Evolutionary conservation across 2,329 filamentous ascomycete species (phyloP).

Genomic region (Clonostachys sp.): DNA sequence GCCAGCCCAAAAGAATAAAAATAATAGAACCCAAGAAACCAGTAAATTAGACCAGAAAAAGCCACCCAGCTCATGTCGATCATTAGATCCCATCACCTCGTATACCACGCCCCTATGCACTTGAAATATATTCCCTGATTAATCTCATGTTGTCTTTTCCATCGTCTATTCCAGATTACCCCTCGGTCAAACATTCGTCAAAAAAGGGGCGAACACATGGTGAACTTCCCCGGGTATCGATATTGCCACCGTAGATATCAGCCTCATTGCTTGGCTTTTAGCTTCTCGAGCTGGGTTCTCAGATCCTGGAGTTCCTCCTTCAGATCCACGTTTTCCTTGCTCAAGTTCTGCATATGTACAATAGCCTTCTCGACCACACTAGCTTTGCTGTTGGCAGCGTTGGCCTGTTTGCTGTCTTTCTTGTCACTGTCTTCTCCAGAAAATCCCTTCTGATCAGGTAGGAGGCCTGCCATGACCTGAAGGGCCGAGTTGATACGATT

Average conservation of each 20-base stretch:
- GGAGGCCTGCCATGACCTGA: constrained; percentile 80
- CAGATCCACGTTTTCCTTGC: constrained; percentile 66
- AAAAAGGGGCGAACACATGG: too few relatives aligned
- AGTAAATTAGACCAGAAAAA: not conserved
- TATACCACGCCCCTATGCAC: too few relatives aligned
- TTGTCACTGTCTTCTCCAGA: constrained; percentile 38
- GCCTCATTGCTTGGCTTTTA: constrained; percentile 7
- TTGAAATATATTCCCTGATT: too few relatives aligned
- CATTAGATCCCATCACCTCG: too few relatives aligned
- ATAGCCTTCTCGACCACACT: constrained; percentile 98
- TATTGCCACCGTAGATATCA: not conserved
- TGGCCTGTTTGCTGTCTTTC: constrained; percentile 40
- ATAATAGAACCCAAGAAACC: too few relatives aligned
- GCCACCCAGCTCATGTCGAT: too few relatives aligned
- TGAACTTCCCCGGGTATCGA: too few relatives aligned
- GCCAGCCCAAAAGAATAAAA: too few relatives aligned
- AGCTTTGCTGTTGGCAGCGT: constrained; percentile 79
- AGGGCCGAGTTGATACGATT: constrained; percentile 94
- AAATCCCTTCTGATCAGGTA: constrained; percentile 56
- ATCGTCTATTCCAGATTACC: too few relatives aligned
- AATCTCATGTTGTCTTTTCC: too few relatives aligned
- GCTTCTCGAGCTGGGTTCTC: constrained; percentile 20
- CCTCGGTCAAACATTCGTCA: too few relatives aligned
- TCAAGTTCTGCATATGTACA: constrained; percentile 84
- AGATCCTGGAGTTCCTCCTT: constrained; percentile 52